Evolutionary conservation across 169 alveolate genomes (phyloP).

Genomic region (Plasmodium sp.): DNA sequence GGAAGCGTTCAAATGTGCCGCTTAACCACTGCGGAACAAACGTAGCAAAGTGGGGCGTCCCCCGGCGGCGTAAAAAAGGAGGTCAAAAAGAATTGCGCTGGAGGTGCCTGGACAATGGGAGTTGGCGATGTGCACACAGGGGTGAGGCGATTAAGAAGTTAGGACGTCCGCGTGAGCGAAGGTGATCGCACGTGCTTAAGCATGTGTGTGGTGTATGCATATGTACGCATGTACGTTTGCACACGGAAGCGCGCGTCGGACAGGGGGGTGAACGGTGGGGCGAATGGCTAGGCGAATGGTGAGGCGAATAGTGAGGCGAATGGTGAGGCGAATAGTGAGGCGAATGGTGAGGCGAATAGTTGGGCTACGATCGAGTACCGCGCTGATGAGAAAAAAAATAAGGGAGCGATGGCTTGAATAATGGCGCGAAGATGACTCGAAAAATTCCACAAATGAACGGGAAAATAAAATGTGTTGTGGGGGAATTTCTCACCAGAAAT

Average conservation of each 20-base stretch:
- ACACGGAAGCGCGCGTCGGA: neutral
- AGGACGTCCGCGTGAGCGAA: neutral
- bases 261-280: neutral
- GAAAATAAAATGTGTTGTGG: neutral
- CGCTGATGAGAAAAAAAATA: neutral
- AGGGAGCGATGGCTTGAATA: neutral
- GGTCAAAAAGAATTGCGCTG: neutral
- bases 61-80: neutral
- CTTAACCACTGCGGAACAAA: neutral
- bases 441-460: neutral
- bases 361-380: neutral
- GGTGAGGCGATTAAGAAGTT: neutral
- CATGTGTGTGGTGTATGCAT: neutral
- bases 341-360: neutral
- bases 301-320: neutral
- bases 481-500: neutral
- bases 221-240: neutral
- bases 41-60: neutral
- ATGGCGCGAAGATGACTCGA: neutral
- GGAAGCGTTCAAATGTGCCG: too few species aligned
- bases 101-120: neutral
- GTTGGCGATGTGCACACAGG: neutral
- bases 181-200: neutral
- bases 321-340: neutral
- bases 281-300: neutral